phyloP scores from a whole-genome alignment of 1,284 basidiomycete genomes.

The Cryptococcus amylolentus region DNA sequence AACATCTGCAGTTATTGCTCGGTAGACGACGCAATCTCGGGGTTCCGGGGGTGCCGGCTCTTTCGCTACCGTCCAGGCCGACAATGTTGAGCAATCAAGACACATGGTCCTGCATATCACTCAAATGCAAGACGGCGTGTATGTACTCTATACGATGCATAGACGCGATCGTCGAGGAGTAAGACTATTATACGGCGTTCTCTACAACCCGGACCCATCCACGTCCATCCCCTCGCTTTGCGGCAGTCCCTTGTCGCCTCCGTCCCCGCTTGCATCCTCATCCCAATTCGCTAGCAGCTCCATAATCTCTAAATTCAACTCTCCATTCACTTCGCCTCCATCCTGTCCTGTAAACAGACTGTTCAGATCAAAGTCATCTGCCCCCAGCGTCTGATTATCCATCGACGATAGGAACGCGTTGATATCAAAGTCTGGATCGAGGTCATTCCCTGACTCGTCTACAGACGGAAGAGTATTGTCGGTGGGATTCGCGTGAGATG shows the following conservation, averaged over 20 bases:
- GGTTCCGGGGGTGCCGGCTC: too few relatives aligned
- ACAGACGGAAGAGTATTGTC: background rate
- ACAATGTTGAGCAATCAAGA: background rate
- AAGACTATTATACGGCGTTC: too few relatives aligned
- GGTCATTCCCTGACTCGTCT: background rate
- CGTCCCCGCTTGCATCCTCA: background rate
- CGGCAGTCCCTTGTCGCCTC: background rate
- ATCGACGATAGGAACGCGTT: constrained; percentile 19
- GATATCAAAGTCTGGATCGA: constrained; percentile 16
- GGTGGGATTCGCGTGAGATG: background rate
- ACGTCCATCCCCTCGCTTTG: background rate
- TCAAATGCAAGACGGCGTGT: background rate
- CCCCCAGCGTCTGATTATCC: background rate
- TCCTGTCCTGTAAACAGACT: constrained; percentile 11
- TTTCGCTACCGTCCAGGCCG: too few relatives aligned
- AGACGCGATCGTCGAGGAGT: too few relatives aligned
- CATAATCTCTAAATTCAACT: constrained; percentile 26
- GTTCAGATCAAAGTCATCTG: constrained; percentile 7
- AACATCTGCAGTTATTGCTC: too few relatives aligned
- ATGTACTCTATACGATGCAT: background rate
- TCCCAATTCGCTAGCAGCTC: constrained; percentile 27
- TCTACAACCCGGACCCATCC: background rate
- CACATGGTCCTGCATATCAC: background rate
- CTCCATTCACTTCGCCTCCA: constrained; percentile 7
- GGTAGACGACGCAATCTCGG: too few relatives aligned